Evolutionary conservation across 192 early-diverging fungal species (phyloP).

Genomic region (Entomortierella lignicola): DNA sequence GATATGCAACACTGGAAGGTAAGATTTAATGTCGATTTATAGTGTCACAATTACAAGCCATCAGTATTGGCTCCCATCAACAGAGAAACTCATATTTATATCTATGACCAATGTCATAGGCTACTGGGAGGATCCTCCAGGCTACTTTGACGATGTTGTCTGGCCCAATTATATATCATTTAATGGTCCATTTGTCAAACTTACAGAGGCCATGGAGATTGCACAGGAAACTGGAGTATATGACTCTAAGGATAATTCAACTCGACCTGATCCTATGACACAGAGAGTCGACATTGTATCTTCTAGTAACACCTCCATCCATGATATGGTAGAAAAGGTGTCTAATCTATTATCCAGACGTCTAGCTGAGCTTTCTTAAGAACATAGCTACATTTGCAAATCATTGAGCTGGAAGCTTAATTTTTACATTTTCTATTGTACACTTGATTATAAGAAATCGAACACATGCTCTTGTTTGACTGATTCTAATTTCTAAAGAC

Average conservation of each 20-base stretch:
- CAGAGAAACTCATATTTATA: neutral
- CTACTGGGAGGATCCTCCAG: slow-evolving; percentile 79
- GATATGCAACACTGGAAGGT: slow-evolving; percentile 85
- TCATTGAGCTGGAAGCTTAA: neutral
- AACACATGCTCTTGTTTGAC: neutral
- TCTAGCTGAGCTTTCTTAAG: neutral
- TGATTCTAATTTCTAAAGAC: neutral
- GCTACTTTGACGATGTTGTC: slow-evolving; percentile 80
- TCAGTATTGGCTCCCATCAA: neutral
- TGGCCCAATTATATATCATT: slow-evolving; percentile 78
- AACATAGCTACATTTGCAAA: neutral
- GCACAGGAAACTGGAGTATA: slow-evolving; percentile 22
- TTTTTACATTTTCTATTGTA: neutral
- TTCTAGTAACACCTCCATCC: slow-evolving; percentile 17
- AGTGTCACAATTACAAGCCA: too few species aligned
- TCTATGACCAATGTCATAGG: slow-evolving; percentile 27
- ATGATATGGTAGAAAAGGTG: slow-evolving; percentile 25
- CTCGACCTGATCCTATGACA: slow-evolving; percentile 23
- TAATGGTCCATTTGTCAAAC: slow-evolving; percentile 52
- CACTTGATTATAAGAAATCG: slow-evolving; percentile 1
- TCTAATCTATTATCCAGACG: slow-evolving; percentile 14
- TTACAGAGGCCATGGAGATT: slow-evolving; percentile 28
- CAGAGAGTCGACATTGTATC: slow-evolving; percentile 32
- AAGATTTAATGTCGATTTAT: slow-evolving; percentile 10
- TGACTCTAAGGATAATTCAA: neutral